A percentile compares a stretch with the other conserved stretches of the same genome.
These are phyloP conservation scores for Hypoxylon crocopeplum DNA, from an alignment of 495 filamentous ascomycete species.

Conservation along the genomic window DNA sequence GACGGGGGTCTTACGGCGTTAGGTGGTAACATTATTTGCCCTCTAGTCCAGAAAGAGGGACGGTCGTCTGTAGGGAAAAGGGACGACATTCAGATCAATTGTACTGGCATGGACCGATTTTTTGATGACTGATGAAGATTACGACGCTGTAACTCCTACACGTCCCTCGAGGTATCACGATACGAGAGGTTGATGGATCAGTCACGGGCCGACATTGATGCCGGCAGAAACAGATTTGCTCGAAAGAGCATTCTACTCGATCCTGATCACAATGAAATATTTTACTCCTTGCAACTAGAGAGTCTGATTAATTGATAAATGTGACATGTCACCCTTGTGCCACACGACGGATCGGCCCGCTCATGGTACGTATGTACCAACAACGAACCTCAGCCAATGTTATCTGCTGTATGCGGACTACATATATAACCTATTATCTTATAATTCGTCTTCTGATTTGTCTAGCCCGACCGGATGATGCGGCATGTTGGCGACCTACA, in stretches of 20 bases:
- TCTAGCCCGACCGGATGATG: too few relatives aligned
- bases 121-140: slow-evolving; percentile 37
- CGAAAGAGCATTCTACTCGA: neutral
- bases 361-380: too few relatives aligned
- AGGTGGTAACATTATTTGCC: slow-evolving; percentile 20
- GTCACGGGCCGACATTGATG: slow-evolving; percentile 2
- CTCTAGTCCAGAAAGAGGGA: slow-evolving; percentile 10
- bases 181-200: slow-evolving; percentile 37
- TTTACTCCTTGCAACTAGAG: too few relatives aligned
- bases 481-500: neutral
- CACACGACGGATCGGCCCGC: neutral
- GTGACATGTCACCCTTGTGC: too few relatives aligned
- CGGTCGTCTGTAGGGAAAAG: neutral
- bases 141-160: slow-evolving; percentile 34
- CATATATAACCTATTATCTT: too few relatives aligned
- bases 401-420: too few relatives aligned
- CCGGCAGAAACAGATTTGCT: slow-evolving; percentile 2
- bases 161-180: slow-evolving; percentile 28
- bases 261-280: too few relatives aligned
- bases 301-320: too few relatives aligned
- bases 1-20: slow-evolving; percentile 27
- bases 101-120: neutral
- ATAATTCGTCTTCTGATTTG: too few relatives aligned
- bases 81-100: neutral
- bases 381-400: too few relatives aligned